Conservation (phyloP, 495 filamentous ascomycete species). For the Podospora appendiculata region DNA sequence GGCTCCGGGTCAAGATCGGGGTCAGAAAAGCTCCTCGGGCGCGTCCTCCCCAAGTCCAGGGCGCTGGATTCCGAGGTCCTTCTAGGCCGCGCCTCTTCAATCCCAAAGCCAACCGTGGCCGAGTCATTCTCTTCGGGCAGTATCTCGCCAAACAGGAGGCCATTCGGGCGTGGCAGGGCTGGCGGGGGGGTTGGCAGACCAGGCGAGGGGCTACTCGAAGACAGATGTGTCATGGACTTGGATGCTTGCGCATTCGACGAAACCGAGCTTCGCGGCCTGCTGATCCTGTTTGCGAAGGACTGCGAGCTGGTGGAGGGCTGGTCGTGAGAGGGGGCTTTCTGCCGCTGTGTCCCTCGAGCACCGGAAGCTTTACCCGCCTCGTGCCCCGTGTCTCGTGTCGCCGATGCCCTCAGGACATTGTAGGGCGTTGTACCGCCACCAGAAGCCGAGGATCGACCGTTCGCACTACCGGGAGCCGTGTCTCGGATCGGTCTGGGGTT, state of each 20-base stretch:
- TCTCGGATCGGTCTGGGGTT: slow-evolving; percentile 24
- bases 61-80: slow-evolving; percentile 42
- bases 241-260: slow-evolving; percentile 32
- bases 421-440: slow-evolving; percentile 26
- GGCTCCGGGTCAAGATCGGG: slow-evolving; percentile 38
- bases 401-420: slow-evolving; percentile 23
- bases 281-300: slow-evolving; percentile 46
- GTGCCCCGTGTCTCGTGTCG: slow-evolving; percentile 24
- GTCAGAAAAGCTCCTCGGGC: slow-evolving; percentile 36
- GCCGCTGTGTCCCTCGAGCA: slow-evolving; percentile 29
- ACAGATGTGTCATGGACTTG: slow-evolving; percentile 37
- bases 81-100: slow-evolving; percentile 29
- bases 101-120: slow-evolving; percentile 40
- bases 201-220: slow-evolving; percentile 18
- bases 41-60: slow-evolving; percentile 21
- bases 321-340: slow-evolving; percentile 32
- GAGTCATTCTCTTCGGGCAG: slow-evolving; percentile 32
- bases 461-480: slow-evolving; percentile 19
- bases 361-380: slow-evolving; percentile 16
- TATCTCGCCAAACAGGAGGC: slow-evolving; percentile 47
- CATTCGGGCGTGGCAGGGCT: slow-evolving; percentile 15
- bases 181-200: slow-evolving; percentile 18
- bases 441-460: slow-evolving; percentile 17
- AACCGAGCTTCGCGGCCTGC: slow-evolving; percentile 33
- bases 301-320: slow-evolving; percentile 39